These are phyloP conservation scores for Diplosphaera chodatii DNA, from an alignment of 139 green algal species.

Conservation along the genomic window DNA sequence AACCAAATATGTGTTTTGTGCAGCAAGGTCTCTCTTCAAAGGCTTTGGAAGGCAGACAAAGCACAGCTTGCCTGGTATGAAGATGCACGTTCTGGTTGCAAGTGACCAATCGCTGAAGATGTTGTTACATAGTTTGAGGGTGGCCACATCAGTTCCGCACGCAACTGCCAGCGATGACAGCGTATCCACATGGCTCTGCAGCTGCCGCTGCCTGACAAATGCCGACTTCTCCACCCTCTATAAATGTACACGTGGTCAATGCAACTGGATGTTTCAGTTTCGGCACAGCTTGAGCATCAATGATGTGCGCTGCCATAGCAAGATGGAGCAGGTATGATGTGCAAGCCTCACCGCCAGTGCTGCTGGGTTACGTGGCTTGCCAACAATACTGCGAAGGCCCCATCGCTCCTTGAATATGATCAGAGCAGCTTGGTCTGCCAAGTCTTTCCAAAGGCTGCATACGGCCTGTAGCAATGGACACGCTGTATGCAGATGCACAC, in stretches of 20 bases:
- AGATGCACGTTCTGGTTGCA: constrained; percentile 24
- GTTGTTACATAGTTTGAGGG: constrained; percentile 38
- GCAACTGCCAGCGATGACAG: neutral
- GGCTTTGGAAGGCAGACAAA: neutral
- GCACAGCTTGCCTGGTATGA: constrained; percentile 26
- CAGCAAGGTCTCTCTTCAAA: no score
- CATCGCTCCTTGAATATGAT: neutral
- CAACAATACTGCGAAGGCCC: neutral
- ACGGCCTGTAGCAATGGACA: neutral
- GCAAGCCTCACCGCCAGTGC: neutral
- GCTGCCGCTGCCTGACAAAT: neutral
- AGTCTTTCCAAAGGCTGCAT: neutral
- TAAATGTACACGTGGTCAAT: no score
- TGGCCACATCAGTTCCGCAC: constrained; percentile 9
- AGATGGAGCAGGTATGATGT: neutral
- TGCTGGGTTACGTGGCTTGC: neutral
- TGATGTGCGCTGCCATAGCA: no score
- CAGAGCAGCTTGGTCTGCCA: neutral
- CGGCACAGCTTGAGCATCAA: no score
- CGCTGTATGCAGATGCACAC: no score
- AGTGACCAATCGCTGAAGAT: constrained; percentile 33
- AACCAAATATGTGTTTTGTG: neutral
- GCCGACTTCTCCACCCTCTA: neutral
- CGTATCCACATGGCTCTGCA: neutral
- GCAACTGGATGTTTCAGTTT: no score